Base-by-base conservation (phyloP, 164 flowering plant genomes). In the Piper betle region DNA sequence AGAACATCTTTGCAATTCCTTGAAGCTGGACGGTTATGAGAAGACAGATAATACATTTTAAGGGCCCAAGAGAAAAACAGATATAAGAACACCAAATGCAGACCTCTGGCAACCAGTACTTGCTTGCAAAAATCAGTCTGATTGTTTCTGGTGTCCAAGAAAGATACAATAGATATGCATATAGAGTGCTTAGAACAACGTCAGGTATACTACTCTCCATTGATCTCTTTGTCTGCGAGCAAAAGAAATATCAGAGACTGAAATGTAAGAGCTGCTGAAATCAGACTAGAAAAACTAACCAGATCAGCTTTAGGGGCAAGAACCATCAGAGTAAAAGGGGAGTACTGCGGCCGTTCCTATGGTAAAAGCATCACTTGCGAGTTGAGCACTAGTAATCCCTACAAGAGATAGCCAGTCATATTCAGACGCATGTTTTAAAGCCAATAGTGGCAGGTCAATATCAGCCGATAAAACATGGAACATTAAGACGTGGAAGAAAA, bases 241-340 rank as follows among this genome's bases (percentile, higher is more conserved):
- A 10, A 62, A 39, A 40, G 15, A 61, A 0, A 16, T 37, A 37
- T 53, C 63, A 67, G 7, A 57, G n/a, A 42, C 33, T 37, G 38
- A 57, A 10, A 19, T 19, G 7, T 1, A 4, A 4, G 25, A 55
- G 16, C 13, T 58, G 18, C 61, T 58, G 11, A 39, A 58, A 18
- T 41, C 4, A 13, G 17, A 19, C 42, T 19, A 38, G 56, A 61
- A 63, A 12, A 58, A 42, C 71, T 67, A 65, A 90, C 97, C 72
- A 89, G 66, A 60, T 82, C 77, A 38, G 97, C 78, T 73, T 72
- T 84, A 41, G 98, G 98, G 66, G 96, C 98, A 25, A 81, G 58
- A 65, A 90, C 93, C 99, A 93, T 93, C 64, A 90, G 86, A 20
- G 89, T 93, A 93, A 69, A 93, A 87, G 60, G 98, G 98, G 56